These are phyloP conservation scores for Apiospora aurea DNA, from an alignment of 2,329 filamentous ascomycete genomes.

Conservation along the genomic window DNA sequence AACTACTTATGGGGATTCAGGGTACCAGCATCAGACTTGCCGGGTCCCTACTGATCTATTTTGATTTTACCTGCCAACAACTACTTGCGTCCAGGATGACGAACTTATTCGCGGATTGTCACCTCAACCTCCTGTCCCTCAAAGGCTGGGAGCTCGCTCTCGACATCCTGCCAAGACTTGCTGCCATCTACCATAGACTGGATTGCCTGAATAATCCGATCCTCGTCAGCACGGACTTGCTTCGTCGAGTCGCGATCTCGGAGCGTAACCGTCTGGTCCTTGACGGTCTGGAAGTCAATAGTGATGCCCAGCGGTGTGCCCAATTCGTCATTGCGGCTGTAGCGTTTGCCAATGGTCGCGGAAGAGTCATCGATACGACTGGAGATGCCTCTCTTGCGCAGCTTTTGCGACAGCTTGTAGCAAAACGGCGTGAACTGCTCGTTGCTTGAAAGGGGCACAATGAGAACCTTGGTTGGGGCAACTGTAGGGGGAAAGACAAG, in stretches of 20 bases:
- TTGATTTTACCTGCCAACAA: slow-evolving; percentile 11
- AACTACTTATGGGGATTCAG: slow-evolving; percentile 29
- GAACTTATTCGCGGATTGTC: slow-evolving; percentile 40
- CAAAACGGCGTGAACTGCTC: slow-evolving; percentile 81
- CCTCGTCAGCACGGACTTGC: slow-evolving; percentile 85
- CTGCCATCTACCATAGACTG: slow-evolving; percentile 55
- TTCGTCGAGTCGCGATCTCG: slow-evolving; percentile 89
- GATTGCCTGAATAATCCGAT: slow-evolving; percentile 78
- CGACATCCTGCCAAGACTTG: slow-evolving; percentile 73
- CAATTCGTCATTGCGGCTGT: slow-evolving; percentile 92
- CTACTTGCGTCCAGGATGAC: neutral
- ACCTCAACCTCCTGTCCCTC: slow-evolving; percentile 74
- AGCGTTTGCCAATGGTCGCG: slow-evolving; percentile 93
- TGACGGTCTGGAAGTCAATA: slow-evolving; percentile 92
- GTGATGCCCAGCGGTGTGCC: slow-evolving; percentile 95
- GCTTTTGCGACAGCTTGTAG: slow-evolving; percentile 73
- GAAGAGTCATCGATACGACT: slow-evolving; percentile 90
- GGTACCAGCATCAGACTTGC: slow-evolving; percentile 25
- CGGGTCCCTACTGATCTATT: slow-evolving; percentile 1
- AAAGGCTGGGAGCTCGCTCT: slow-evolving; percentile 82
- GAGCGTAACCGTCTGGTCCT: slow-evolving; percentile 86
- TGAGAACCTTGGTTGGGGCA: slow-evolving; percentile 93
- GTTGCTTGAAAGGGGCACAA: slow-evolving; percentile 87
- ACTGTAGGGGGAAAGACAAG: slow-evolving; percentile 77
- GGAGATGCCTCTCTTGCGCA: slow-evolving; percentile 79